Conservation (phyloP, 257 asterid species). For the Nicotiana paniculata region DNA sequence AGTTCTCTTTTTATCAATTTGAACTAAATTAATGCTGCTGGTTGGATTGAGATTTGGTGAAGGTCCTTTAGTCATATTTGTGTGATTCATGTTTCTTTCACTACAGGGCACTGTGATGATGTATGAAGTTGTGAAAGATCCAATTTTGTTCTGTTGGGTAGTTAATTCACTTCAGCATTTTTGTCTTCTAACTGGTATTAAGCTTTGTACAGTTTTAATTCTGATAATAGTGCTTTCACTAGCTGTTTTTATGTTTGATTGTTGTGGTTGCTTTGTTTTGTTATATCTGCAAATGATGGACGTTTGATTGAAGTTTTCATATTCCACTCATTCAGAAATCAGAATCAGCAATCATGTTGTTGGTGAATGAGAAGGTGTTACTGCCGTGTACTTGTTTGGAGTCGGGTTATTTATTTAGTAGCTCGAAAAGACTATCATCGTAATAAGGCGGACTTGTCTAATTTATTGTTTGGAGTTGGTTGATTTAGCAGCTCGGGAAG, state of each 20-base stretch:
- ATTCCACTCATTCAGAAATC: not conserved
- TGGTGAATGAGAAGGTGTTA: not conserved
- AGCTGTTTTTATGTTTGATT: not conserved
- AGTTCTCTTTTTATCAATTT: not conserved
- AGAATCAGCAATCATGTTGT: not conserved
- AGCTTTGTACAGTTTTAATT: not conserved
- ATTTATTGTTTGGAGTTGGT: not conserved
- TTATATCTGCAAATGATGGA: not conserved
- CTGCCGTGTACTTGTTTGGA: not conserved
- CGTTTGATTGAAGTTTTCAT: constrained; percentile 13
- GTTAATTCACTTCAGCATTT: not conserved
- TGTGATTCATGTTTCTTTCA: constrained; percentile 1
- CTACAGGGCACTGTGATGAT: constrained; percentile 1
- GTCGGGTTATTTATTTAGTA: not conserved
- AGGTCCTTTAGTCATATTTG: not conserved
- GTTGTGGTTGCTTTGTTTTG: not conserved
- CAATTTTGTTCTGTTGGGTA: constrained; percentile 1
- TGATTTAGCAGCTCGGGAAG: not conserved
- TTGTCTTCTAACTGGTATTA: constrained; percentile 1
- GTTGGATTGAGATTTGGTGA: not conserved
- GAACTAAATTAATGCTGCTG: not conserved
- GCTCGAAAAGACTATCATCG: not conserved
- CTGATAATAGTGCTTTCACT: not conserved
- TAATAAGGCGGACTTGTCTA: not conserved
- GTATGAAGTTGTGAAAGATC: constrained; percentile 2